Percentiles rank a stretch among this genome's conserved stretches.
Evolutionary conservation across 257 asterid species (phyloP).

Genomic region (Solanum pinnatisectum): DNA sequence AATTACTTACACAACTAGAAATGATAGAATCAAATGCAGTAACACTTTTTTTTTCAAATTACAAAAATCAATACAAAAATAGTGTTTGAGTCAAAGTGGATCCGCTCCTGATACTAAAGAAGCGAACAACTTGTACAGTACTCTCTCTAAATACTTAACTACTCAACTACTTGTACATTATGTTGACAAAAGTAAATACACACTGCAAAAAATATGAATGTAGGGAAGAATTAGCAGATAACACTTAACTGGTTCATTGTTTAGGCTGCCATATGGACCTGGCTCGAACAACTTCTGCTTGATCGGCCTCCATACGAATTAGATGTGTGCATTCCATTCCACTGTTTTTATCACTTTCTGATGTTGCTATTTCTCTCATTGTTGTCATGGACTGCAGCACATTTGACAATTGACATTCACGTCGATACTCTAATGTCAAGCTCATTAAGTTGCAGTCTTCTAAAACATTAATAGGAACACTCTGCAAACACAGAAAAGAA

Average conservation of each 20-base stretch:
- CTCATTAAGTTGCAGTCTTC: conserved; percentile 49
- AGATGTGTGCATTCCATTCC: conserved; percentile 53
- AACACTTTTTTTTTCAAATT: neutral
- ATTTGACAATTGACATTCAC: conserved; percentile 56
- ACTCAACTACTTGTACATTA: neutral
- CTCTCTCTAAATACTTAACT: neutral
- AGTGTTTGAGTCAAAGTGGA: neutral
- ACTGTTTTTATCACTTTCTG: neutral
- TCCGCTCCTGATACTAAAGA: neutral
- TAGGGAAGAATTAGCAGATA: neutral
- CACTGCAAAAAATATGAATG: neutral
- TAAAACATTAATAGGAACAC: conserved; percentile 54
- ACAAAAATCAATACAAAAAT: neutral
- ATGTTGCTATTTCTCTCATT: conserved; percentile 12
- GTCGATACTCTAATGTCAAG: conserved; percentile 61
- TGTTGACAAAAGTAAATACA: neutral
- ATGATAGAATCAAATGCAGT: neutral
- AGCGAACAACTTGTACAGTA: neutral
- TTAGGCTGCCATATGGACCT: conserved; percentile 65
- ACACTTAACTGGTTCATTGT: neutral
- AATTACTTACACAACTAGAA: neutral
- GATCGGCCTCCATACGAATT: conserved; percentile 71
- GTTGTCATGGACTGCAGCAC: conserved; percentile 63
- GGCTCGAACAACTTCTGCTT: conserved; percentile 68
- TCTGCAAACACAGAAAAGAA: conserved; percentile 25